Evolutionary conservation across 805 yeast species (phyloP).

Genomic region (Kazachstania psychrophila): DNA sequence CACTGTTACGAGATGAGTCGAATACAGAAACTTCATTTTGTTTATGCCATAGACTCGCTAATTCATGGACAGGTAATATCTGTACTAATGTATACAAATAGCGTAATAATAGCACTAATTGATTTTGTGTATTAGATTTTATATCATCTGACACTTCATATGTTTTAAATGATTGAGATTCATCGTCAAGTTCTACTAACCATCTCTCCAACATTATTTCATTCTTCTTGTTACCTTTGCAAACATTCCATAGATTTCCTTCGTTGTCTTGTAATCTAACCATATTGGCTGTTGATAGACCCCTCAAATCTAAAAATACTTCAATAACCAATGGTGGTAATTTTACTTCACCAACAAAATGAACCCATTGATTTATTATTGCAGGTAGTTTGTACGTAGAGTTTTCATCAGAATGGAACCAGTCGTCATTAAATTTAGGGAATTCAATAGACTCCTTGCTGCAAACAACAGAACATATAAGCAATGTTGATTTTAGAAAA

Average conservation of each 20-base stretch:
- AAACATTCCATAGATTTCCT: constrained; percentile 45
- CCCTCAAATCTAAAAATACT: constrained; percentile 61
- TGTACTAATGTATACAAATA: constrained; percentile 58
- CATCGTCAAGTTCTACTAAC: constrained; percentile 68
- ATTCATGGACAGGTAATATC: constrained; percentile 61
- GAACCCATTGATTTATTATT: constrained; percentile 53
- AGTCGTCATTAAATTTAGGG: constrained; percentile 6
- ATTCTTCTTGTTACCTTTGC: constrained; percentile 52
- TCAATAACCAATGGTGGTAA: constrained; percentile 82
- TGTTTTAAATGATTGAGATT: constrained; percentile 28
- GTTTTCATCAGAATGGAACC: constrained; percentile 6
- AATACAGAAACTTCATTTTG: constrained; percentile 11
- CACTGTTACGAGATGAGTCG: no score
- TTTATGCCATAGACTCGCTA: constrained; percentile 39
- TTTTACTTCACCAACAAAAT: constrained; percentile 36
- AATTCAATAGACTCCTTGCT: constrained; percentile 3
- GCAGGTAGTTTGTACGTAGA: constrained; percentile 9
- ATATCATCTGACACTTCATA: constrained; percentile 35
- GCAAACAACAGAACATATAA: constrained; percentile 38
- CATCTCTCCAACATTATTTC: constrained; percentile 94
- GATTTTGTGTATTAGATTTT: constrained; percentile 61
- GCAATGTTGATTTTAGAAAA: constrained; percentile 53
- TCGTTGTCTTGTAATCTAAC: constrained; percentile 49
- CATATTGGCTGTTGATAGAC: constrained; percentile 46
- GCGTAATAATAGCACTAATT: constrained; percentile 64